Evolutionary conservation across 129 eudicot species (phyloP).

Genomic region (Saposhnikovia divaricata): DNA sequence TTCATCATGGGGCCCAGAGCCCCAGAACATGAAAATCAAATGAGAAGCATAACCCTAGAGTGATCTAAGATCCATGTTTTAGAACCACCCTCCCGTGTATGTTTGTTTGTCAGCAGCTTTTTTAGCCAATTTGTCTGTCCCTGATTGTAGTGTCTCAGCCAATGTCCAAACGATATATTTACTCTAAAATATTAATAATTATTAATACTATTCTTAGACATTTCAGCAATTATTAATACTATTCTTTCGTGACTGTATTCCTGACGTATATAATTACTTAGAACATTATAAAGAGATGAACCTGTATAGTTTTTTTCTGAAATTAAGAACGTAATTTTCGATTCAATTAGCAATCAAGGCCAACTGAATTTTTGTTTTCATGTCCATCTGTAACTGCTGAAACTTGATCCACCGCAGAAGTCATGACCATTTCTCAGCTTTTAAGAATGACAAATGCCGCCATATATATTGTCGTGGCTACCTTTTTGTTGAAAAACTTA

Average conservation of each 20-base stretch:
- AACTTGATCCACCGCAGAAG: background rate
- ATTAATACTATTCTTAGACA: background rate
- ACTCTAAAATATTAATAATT: background rate
- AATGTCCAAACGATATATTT: background rate
- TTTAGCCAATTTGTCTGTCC: background rate
- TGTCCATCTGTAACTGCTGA: background rate
- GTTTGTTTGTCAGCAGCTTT: background rate
- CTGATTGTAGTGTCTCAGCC: background rate
- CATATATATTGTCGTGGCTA: background rate
- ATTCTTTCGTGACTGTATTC: background rate
- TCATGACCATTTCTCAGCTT: background rate
- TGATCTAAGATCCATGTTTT: background rate
- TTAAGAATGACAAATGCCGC: background rate
- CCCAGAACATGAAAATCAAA: background rate
- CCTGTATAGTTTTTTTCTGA: background rate
- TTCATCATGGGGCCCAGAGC: background rate
- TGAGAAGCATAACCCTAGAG: no score
- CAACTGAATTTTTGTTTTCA: background rate
- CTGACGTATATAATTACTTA: background rate
- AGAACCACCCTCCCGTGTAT: background rate
- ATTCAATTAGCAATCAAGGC: background rate
- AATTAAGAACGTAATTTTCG: background rate
- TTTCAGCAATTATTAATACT: no score
- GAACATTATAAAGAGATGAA: background rate
- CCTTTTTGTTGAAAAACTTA: background rate